Conservation (phyloP, 1,284 basidiomycete genomes). For the Cryptococcus neoformans region DNA sequence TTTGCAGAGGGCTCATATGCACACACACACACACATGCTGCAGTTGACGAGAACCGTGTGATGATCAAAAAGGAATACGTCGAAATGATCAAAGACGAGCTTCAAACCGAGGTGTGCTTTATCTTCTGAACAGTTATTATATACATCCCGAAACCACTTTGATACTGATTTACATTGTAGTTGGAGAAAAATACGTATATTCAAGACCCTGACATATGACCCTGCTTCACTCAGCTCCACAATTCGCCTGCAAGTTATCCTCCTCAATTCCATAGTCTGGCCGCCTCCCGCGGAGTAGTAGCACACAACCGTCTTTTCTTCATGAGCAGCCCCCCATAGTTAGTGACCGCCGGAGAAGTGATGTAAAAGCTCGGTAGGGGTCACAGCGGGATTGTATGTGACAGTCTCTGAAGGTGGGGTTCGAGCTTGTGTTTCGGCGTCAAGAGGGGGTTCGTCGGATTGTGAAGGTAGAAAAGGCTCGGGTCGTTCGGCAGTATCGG, state of each 20-base stretch:
- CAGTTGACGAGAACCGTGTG: conserved; percentile 42
- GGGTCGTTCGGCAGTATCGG: background rate
- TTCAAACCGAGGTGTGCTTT: conserved; percentile 38
- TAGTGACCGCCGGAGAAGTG: background rate
- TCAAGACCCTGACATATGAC: conserved; percentile 30
- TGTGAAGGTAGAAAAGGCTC: background rate
- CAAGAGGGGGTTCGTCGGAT: background rate
- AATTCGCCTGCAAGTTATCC: too few relatives aligned
- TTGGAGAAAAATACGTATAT: conserved; percentile 47
- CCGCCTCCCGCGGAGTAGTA: too few relatives aligned
- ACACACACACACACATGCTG: background rate
- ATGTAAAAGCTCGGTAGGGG: too few relatives aligned
- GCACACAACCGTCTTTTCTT: too few relatives aligned
- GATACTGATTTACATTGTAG: conserved; percentile 12
- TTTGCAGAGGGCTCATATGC: too few relatives aligned
- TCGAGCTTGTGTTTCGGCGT: too few relatives aligned
- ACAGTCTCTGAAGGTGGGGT: too few relatives aligned
- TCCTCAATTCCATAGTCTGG: too few relatives aligned
- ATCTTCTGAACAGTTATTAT: background rate
- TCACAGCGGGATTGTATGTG: too few relatives aligned
- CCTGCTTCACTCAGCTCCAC: too few relatives aligned
- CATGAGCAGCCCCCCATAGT: background rate
- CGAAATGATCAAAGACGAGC: conserved; percentile 33
- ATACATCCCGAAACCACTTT: too few relatives aligned
- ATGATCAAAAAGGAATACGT: conserved; percentile 35